A percentile compares a stretch with the other conserved stretches of the same genome.
These are phyloP conservation scores for Clathrospora elynae DNA, from an alignment of 2,329 filamentous ascomycete genomes.

Conservation along the genomic window DNA sequence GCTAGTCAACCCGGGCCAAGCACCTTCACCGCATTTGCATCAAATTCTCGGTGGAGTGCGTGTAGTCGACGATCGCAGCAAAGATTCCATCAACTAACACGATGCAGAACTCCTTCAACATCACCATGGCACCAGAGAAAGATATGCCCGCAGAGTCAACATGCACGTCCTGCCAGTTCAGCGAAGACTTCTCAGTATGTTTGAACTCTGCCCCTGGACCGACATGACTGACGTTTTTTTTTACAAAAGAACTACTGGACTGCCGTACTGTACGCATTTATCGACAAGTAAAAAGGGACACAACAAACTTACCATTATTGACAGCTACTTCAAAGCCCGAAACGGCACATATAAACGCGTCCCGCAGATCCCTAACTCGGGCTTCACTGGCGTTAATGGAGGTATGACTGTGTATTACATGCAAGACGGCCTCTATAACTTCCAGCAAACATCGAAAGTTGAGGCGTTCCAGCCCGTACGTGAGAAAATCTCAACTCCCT, in stretches of 20 bases:
- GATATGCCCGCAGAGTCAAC: slow-evolving; percentile 33
- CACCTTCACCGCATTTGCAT: slow-evolving; percentile 34
- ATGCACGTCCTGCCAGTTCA: slow-evolving; percentile 39
- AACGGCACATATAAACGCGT: slow-evolving; percentile 39
- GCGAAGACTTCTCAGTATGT: slow-evolving; percentile 30
- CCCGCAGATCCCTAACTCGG: slow-evolving; percentile 30
- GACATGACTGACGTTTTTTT: neutral
- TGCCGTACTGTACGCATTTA: slow-evolving; percentile 29
- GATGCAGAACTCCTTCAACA: slow-evolving; percentile 29
- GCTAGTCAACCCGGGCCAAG: slow-evolving; percentile 29
- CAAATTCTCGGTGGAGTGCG: slow-evolving; percentile 31
- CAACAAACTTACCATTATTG: neutral
- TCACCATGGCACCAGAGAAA: slow-evolving; percentile 29
- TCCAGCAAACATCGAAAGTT: slow-evolving; percentile 43
- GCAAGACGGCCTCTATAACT: slow-evolving; percentile 36
- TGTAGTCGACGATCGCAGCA: neutral
- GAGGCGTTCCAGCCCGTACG: slow-evolving; percentile 49
- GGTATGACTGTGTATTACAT: slow-evolving; percentile 42
- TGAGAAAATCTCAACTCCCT: neutral
- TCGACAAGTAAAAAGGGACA: neutral
- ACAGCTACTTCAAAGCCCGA: slow-evolving; percentile 34
- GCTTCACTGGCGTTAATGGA: slow-evolving; percentile 35
- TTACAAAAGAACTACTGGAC: slow-evolving; percentile 39
- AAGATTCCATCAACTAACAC: neutral
- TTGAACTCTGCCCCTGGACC: no score